Evolutionary conservation across 106 monocot species (phyloP).

Genomic region (Allium fistulosum): DNA sequence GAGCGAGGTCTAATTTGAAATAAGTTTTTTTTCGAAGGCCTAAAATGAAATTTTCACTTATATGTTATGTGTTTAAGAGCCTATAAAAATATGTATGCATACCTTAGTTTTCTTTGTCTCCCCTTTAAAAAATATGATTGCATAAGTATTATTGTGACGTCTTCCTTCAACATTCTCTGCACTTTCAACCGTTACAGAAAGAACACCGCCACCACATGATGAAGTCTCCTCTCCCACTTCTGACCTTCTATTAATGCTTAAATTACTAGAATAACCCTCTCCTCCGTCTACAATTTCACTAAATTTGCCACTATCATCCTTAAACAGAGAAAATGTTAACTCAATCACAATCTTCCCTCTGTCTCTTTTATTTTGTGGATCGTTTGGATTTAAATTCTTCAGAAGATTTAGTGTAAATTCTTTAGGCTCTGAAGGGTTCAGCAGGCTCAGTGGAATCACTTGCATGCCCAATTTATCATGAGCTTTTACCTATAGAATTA

Average conservation of each 20-base stretch:
- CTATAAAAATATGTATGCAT: too few relatives aligned
- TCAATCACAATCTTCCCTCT: constrained; percentile 76
- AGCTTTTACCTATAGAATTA: constrained; percentile 48
- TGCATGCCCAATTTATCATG: constrained; percentile 98
- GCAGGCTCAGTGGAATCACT: constrained; percentile 55
- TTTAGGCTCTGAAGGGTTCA: constrained; percentile 54
- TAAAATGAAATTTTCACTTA: too few relatives aligned
- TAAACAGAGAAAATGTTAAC: constrained; percentile 71
- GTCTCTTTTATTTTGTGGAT: constrained; percentile 75
- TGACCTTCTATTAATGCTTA: constrained; percentile 11
- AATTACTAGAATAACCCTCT: constrained; percentile 7
- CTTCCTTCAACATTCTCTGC: constrained; percentile 82
- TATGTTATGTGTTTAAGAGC: too few relatives aligned
- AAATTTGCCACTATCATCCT: constrained; percentile 38
- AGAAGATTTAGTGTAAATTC: constrained; percentile 77
- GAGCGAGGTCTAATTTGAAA: too few relatives aligned
- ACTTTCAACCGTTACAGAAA: constrained; percentile 48
- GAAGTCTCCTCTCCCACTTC: not conserved
- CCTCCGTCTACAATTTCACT: constrained; percentile 23
- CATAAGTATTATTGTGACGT: constrained; percentile 75
- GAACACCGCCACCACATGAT: constrained; percentile 36
- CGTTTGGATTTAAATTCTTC: constrained; percentile 74
- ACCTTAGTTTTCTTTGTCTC: constrained; percentile 77
- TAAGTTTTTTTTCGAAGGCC: too few relatives aligned
- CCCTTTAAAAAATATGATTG: constrained; percentile 52